Conservation (phyloP, 1,139 yeast species). For the Suhomyces yuchorum region DNA sequence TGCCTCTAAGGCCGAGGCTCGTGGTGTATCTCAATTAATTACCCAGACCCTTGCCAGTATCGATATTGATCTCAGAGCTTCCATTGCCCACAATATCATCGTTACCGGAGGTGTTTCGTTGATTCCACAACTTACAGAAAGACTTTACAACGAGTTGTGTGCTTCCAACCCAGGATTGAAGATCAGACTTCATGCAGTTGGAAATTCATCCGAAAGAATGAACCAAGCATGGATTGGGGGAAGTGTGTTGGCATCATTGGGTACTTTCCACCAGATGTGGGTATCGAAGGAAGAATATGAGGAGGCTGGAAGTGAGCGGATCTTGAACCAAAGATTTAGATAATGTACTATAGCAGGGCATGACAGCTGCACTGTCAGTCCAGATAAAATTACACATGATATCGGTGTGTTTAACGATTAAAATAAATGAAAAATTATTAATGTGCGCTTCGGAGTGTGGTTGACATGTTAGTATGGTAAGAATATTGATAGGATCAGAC, state of each 20-base stretch:
- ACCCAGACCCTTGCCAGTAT: constrained; percentile 67
- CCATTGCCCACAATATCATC: constrained; percentile 88
- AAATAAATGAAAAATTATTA: neutral
- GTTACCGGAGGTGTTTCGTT: constrained; percentile 88
- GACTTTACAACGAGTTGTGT: constrained; percentile 74
- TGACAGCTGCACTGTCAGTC: neutral
- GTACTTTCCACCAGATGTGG: constrained; percentile 97
- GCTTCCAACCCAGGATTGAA: constrained; percentile 86
- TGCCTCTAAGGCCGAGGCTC: constrained; percentile 18
- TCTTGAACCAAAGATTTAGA: constrained; percentile 74
- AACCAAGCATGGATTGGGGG: constrained; percentile 97
- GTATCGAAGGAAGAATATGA: constrained; percentile 88
- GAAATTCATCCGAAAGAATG: constrained; percentile 79
- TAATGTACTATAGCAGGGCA: constrained; percentile 22
- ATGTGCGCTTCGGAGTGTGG: neutral
- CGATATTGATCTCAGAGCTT: constrained; percentile 89
- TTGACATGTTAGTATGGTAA: no score
- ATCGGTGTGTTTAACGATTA: neutral
- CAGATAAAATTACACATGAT: neutral
- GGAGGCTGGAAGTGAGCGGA: constrained; percentile 85
- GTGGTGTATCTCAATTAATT: constrained; percentile 70
- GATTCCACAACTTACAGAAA: constrained; percentile 84
- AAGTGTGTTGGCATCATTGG: constrained; percentile 84
- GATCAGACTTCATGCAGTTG: constrained; percentile 84
- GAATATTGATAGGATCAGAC: no score